A percentile compares a stretch with the other conserved stretches of the same genome.
phyloP scores from a whole-genome alignment of 148 eudicot genomes.

The Oxyria digyna region DNA sequence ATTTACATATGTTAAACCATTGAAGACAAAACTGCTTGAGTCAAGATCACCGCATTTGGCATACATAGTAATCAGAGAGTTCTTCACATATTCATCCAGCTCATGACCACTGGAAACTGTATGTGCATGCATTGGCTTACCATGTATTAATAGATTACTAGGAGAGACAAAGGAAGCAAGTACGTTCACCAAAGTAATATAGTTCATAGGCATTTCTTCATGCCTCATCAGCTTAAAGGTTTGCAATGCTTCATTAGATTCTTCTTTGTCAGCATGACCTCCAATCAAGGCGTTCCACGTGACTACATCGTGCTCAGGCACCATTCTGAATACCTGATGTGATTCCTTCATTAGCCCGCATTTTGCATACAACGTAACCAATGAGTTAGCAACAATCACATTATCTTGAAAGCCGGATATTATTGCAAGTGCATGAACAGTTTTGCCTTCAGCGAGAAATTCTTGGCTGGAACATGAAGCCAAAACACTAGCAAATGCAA shows the following conservation, averaged over 20 bases:
- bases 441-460: conserved; percentile 31
- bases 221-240: conserved; percentile 40
- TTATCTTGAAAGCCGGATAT: conserved; percentile 33
- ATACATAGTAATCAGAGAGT: conserved; percentile 73
- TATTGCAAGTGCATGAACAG: conserved; percentile 50
- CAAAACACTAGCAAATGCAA: conserved; percentile 51
- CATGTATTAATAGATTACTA: conserved; percentile 26
- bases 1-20: conserved; percentile 25
- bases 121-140: conserved; percentile 54
- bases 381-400: conserved; percentile 52
- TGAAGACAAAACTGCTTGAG: conserved; percentile 39
- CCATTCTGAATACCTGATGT: conserved; percentile 30
- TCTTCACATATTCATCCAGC: conserved; percentile 59
- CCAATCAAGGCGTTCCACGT: conserved; percentile 78
- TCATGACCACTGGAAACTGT: conserved; percentile 37
- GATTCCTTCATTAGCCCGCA: conserved; percentile 43
- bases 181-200: conserved; percentile 50
- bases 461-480: conserved; percentile 59
- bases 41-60: conserved; percentile 70
- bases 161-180: conserved; percentile 42
- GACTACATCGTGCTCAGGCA: conserved; percentile 41
- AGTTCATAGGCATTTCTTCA: conserved; percentile 27
- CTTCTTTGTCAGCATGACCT: conserved; percentile 51
- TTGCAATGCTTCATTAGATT: conserved; percentile 31
- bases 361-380: conserved; percentile 63